A percentile compares a stretch with the other conserved stretches of the same genome.
Conservation (phyloP, 768 basidiomycete species). For the Dacryopinax spathularia region DNA sequence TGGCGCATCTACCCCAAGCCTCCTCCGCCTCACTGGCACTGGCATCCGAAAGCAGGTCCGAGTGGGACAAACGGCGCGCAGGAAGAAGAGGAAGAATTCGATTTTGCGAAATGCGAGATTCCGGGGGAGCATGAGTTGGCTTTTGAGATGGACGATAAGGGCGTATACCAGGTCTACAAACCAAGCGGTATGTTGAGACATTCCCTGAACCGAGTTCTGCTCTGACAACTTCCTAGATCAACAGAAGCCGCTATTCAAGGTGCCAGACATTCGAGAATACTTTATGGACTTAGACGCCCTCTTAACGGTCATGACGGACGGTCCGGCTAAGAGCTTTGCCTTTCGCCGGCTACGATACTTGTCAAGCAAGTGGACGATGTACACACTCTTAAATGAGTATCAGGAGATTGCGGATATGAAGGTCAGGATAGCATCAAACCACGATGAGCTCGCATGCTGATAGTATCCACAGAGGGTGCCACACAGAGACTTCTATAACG, state of each 20-base stretch:
- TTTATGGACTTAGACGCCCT: constrained; percentile 91
- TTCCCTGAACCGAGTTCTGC: constrained; percentile 9
- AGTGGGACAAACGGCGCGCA: constrained; percentile 5
- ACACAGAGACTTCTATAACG: constrained; percentile 96
- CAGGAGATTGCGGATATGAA: constrained; percentile 96
- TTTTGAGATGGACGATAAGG: constrained; percentile 69
- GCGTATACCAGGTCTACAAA: constrained; percentile 76
- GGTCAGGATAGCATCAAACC: constrained; percentile 35
- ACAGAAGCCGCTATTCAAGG: constrained; percentile 50
- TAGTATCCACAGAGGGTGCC: constrained; percentile 44
- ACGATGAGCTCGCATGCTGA: background rate
- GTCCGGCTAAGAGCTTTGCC: constrained; percentile 91
- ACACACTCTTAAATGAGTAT: constrained; percentile 78
- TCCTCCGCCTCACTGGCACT: constrained; percentile 94
- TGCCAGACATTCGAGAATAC: constrained; percentile 84
- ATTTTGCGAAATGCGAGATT: constrained; percentile 56
- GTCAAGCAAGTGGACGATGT: constrained; percentile 87
- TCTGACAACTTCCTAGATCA: constrained; percentile 17
- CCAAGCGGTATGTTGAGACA: constrained; percentile 16
- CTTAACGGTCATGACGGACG: constrained; percentile 79
- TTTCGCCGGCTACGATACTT: constrained; percentile 84
- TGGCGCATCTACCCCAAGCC: constrained; percentile 91
- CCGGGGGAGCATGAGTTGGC: constrained; percentile 48
- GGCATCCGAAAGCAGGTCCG: constrained; percentile 30
- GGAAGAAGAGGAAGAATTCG: constrained; percentile 38